phyloP scores from a whole-genome alignment of 257 asterid genomes.

The Verbena officinalis region DNA sequence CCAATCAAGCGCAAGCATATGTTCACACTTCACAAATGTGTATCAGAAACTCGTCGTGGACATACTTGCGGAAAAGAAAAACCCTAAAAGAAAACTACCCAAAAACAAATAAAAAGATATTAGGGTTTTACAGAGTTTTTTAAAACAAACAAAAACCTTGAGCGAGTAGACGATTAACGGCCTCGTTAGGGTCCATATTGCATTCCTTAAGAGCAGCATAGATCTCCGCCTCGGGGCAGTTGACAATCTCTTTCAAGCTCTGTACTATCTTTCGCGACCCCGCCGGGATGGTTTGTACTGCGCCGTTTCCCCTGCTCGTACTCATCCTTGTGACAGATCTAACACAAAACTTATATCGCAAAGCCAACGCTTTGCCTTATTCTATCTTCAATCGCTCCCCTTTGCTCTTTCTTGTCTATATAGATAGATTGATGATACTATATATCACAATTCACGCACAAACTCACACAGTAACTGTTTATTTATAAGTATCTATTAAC shows the following conservation, averaged over 20 bases:
- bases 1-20: constrained; percentile 17
- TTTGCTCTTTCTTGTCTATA: neutral
- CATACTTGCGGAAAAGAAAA: constrained; percentile 4
- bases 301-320: constrained; percentile 52
- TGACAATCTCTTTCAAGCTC: constrained; percentile 93
- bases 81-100: neutral
- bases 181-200: constrained; percentile 98
- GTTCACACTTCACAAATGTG: neutral
- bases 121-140: constrained; percentile 16
- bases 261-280: constrained; percentile 79
- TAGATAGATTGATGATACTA: neutral
- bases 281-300: constrained; percentile 64
- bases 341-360: constrained; percentile 27
- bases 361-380: constrained; percentile 36
- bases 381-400: constrained; percentile 30
- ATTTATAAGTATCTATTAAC: neutral
- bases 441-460: constrained; percentile 22
- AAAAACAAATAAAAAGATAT: neutral
- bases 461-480: constrained; percentile 13
- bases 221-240: constrained; percentile 88
- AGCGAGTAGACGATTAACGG: constrained; percentile 80
- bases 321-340: constrained; percentile 56
- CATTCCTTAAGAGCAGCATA: constrained; percentile 94
- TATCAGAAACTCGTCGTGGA: neutral
- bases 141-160: constrained; percentile 55